Base-by-base conservation (phyloP, 1,284 basidiomycete species). In the Apiotrichum veenhuisii region DNA sequence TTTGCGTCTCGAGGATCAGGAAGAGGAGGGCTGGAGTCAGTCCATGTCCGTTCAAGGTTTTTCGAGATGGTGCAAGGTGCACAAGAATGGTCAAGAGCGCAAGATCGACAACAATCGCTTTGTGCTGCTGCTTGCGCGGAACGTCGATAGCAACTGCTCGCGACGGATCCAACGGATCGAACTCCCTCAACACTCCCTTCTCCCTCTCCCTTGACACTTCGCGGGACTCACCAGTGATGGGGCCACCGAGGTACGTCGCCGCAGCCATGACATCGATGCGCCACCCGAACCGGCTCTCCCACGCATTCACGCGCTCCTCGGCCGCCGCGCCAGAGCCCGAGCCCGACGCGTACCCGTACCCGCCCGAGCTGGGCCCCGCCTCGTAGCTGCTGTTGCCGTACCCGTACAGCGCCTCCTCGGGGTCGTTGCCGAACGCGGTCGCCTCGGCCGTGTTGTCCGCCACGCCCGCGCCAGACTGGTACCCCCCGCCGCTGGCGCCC, bases 1-100 rank as follows among this genome's bases (percentile, higher is more conserved):
- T 89, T 63, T 84, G 82, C 11, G 86, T 90, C 73, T 91, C 88
- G 22, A 86, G 63, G n/a, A 89, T 83, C 10, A 91, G 81, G 42
- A 90, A 77, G 0, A 80, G 34, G 27, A 89, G 73, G 2, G 87
- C 88, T 89, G 61, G 9, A 5, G 52, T 59, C 41, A 57, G 52
- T 12, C 18, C 43, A 10, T 20, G 9, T 22, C 0, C 20, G 15
- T 5, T 18, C 17, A 10, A 1, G 7, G 30, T 30, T 5, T 5
- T 30, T 12, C 30, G 12, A 7, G 30, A 30, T 12, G 7, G 12
- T 7, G 30, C n/a, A 34, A 20, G 1, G 18, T 12, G 27, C 30
- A 45, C n/a, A n/a, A n/a, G n/a, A n/a, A n/a, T n/a, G n/a, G n/a
- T n/a, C n/a, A n/a, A n/a, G n/a, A n/a, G n/a, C n/a, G n/a, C n/a